Evolutionary conservation across 805 yeast species (phyloP).

Genomic region (Scheffersomyces amazonensis): DNA sequence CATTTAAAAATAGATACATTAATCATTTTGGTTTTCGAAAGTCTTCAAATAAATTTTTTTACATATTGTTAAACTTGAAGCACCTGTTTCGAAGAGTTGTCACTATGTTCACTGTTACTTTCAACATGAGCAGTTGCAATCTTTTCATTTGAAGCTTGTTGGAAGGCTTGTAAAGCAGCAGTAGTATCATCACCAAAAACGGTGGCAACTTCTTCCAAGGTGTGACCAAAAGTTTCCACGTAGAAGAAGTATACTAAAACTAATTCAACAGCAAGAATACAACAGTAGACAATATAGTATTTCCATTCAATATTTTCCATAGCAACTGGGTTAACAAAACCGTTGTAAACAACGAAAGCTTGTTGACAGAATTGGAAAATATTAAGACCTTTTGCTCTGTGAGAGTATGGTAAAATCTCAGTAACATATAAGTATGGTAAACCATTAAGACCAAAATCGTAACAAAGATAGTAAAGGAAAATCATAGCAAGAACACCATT

Average conservation of each 20-base stretch:
- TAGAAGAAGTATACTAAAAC: slow-evolving; percentile 20
- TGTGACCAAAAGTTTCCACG: slow-evolving; percentile 31
- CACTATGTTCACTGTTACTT: background rate
- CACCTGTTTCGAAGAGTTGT: background rate
- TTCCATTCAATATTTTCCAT: slow-evolving; percentile 33
- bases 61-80: background rate
- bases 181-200: slow-evolving; percentile 21
- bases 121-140: background rate
- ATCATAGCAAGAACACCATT: slow-evolving; percentile 51
- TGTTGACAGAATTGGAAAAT: slow-evolving; percentile 15
- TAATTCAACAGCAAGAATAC: slow-evolving; percentile 21
- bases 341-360: slow-evolving; percentile 14
- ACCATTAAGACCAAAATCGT: slow-evolving; percentile 26
- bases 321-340: slow-evolving; percentile 20
- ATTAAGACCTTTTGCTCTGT: slow-evolving; percentile 30
- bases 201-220: slow-evolving; percentile 32
- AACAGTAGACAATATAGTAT: slow-evolving; percentile 32
- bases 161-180: background rate
- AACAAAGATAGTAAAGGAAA: slow-evolving; percentile 33
- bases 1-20: too few relatives aligned
- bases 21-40: too few relatives aligned
- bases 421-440: slow-evolving; percentile 28
- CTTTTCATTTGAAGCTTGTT: too few relatives aligned
- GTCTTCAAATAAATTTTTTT: too few relatives aligned
- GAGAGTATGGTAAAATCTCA: slow-evolving; percentile 30